Evolutionary conservation across 2,329 filamentous ascomycete genomes (phyloP), one percentile per base, ranked within the genome.

Genomic region (Chalaropsis thielavioides): DNA sequence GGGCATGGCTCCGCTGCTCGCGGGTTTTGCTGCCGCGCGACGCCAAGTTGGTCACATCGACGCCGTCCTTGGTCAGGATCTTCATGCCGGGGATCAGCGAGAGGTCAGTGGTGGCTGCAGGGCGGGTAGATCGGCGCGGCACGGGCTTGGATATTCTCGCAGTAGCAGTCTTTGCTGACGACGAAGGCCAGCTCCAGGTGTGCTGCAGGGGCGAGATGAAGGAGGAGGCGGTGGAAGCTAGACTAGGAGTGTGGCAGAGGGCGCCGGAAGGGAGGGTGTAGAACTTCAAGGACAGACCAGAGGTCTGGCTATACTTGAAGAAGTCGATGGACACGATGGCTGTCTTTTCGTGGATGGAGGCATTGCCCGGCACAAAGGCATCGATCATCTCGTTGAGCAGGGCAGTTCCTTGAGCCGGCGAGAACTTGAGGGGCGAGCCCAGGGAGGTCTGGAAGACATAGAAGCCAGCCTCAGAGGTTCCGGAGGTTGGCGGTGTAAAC

Each of bases 1-100:
- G 83, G 5, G 84, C 84, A 70, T 86, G 84, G 63, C 86, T 83
- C 41, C 84, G 79, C 76, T 86, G 83, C 76, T 86, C 83, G 77
- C 84, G 84, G 63, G 84, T 84, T 75, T 86, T 86, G 72, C 80
- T 83, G 41, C 83, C 83, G 46, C 83, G 79, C 17, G 82, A 83
- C 15, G 82, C 81, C 64, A 80, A 79, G 72, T 84, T 82, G 56
- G 84, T 87, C 65, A 87, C 80, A 71, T 87, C 84, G 51, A 75
- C 74, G 60, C 84, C 84, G 68, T 84, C 83, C 71, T 79, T 81
- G 66, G 83, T 86, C 76, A 86, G 78, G 68, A 87, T 86, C 72
- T 83, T 84, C 82, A 86, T 86, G 63, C 84, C 83, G 7, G 83
- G 83, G 22, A 85, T 72, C 68, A 76, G 75, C 5, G 79, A 78